Conservation (phyloP, 192 early-diverging fungal genomes). For the Coemansia sp. region DNA sequence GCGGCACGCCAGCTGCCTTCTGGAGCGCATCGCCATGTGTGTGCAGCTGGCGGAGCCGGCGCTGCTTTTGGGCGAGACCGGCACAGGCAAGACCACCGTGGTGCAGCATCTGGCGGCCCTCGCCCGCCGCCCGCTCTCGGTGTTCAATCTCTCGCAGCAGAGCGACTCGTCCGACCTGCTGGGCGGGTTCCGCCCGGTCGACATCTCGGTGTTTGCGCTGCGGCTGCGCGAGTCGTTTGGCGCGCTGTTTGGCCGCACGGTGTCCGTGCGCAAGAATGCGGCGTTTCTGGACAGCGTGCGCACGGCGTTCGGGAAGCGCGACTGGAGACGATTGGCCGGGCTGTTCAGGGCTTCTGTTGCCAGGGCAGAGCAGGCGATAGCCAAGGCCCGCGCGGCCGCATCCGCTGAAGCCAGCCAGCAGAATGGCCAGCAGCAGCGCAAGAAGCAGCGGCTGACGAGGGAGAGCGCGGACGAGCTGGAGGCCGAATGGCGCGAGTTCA, state of each 20-base stretch:
- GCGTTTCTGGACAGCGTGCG: conserved; percentile 82
- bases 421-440: conserved; percentile 3
- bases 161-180: conserved; percentile 91
- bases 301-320: conserved; percentile 67
- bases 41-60: conserved; percentile 82
- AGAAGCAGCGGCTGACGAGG: conserved; percentile 35
- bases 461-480: conserved; percentile 45
- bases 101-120: conserved; percentile 89
- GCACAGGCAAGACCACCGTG: conserved; percentile 96
- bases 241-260: conserved; percentile 78
- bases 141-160: conserved; percentile 98
- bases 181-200: conserved; percentile 97
- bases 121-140: conserved; percentile 70
- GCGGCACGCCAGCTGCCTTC: conserved; percentile 69
- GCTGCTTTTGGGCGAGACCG: conserved; percentile 94
- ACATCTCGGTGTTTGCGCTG: conserved; percentile 74
- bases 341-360: conserved; percentile 68
- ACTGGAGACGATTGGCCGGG: conserved; percentile 81
- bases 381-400: conserved; percentile 1
- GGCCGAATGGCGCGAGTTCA: conserved; percentile 77
- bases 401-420: conserved; percentile 39
- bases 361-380: conserved; percentile 31
- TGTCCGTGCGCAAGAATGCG: conserved; percentile 83
- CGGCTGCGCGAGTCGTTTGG: conserved; percentile 86
- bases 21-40: conserved; percentile 85